Evolutionary conservation across 768 basidiomycete species (phyloP).

Genomic region (Naganishia friedmannii): DNA sequence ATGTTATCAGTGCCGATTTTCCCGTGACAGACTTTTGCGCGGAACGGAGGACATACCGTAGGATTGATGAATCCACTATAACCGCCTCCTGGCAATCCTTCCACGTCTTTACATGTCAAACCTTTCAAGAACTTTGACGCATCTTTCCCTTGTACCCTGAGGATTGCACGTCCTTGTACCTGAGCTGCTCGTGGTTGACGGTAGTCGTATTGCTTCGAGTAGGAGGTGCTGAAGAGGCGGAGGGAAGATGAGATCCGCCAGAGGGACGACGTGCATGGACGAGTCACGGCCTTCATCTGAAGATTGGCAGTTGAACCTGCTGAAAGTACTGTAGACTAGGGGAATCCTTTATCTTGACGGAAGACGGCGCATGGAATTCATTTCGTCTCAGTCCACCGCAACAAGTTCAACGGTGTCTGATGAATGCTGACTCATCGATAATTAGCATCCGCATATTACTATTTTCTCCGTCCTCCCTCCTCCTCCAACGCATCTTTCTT

Average conservation of each 20-base stretch:
- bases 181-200: slow-evolving; percentile 19
- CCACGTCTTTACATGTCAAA: slow-evolving; percentile 59
- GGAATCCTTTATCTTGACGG: not conserved
- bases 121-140: slow-evolving; percentile 79
- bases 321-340: not conserved
- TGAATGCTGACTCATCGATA: not conserved
- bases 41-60: slow-evolving; percentile 58
- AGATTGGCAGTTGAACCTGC: not conserved
- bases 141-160: slow-evolving; percentile 77
- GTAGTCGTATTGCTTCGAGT: slow-evolving; percentile 11
- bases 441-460: not conserved
- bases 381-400: too few relatives aligned
- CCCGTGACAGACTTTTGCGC: not conserved
- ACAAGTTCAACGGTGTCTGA: too few relatives aligned
- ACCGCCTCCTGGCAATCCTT: slow-evolving; percentile 59
- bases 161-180: slow-evolving; percentile 61
- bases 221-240: slow-evolving; percentile 1
- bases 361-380: not conserved
- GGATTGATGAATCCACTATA: slow-evolving; percentile 76
- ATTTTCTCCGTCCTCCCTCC: too few relatives aligned
- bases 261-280: not conserved
- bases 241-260: not conserved
- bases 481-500: too few relatives aligned
- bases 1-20: slow-evolving; percentile 7
- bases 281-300: not conserved